Evolutionary conservation across 108 stramenopile genomes (phyloP).

Genomic region (Fragilariopsis cylindrus): DNA sequence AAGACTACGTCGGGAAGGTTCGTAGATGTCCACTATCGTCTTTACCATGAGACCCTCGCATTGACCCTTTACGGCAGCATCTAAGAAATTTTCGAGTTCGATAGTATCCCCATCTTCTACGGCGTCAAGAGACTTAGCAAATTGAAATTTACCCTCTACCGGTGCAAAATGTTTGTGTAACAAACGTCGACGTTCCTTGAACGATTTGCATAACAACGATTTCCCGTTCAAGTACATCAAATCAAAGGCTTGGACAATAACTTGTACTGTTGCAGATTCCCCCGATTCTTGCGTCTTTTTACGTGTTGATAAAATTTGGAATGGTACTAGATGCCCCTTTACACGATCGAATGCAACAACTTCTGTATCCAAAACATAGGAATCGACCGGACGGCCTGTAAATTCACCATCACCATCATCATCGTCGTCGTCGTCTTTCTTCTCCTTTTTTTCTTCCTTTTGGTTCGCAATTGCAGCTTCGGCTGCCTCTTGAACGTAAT

Average conservation of each 20-base stretch:
- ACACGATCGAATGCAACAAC: slow-evolving; percentile 94
- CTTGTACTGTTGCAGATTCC: slow-evolving; percentile 91
- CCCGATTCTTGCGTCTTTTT: slow-evolving; percentile 84
- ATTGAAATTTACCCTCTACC: slow-evolving; percentile 91
- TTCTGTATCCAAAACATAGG: slow-evolving; percentile 98
- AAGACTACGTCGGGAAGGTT: slow-evolving; percentile 93
- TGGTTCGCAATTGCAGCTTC: background rate
- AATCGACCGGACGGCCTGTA: slow-evolving; percentile 37
- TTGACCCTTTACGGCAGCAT: slow-evolving; percentile 94
- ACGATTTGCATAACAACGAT: slow-evolving; percentile 76
- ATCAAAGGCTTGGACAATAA: slow-evolving; percentile 99
- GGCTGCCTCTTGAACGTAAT: slow-evolving; percentile 82
- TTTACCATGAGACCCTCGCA: slow-evolving; percentile 99
- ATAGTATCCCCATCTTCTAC: slow-evolving; percentile 76
- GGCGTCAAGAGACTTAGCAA: slow-evolving; percentile 60
- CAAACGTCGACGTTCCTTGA: slow-evolving; percentile 83
- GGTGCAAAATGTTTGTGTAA: slow-evolving; percentile 83
- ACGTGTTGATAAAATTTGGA: slow-evolving; percentile 83
- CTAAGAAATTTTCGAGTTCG: slow-evolving; percentile 91
- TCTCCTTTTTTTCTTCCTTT: background rate
- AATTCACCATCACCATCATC: background rate
- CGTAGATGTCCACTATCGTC: slow-evolving; percentile 92
- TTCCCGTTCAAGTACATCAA: slow-evolving; percentile 97
- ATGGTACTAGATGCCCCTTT: slow-evolving; percentile 81
- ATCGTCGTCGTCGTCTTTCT: background rate